Conservation (phyloP, 768 basidiomycete species). For the Asterophora parasitica region DNA sequence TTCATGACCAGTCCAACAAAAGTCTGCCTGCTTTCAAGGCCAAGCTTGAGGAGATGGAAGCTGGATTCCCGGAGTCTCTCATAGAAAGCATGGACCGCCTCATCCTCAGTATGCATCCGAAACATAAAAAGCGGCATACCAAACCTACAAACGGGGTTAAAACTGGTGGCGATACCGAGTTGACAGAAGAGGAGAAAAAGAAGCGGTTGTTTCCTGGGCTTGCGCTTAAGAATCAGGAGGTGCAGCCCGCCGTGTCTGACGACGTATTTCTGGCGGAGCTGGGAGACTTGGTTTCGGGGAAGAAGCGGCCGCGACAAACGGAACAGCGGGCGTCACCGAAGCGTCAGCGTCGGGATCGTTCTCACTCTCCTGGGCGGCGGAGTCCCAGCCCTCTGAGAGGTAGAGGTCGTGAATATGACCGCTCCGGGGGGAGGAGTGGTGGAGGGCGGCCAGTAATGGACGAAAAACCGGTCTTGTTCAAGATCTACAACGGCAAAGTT, state of each 20-base stretch:
- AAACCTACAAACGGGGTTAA: constrained; percentile 35
- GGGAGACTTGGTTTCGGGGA: constrained; percentile 83
- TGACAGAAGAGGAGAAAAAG: constrained; percentile 69
- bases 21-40: constrained; percentile 76
- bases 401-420: constrained; percentile 37
- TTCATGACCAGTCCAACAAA: constrained; percentile 78
- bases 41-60: constrained; percentile 71
- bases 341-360: constrained; percentile 52
- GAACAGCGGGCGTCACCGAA: constrained; percentile 49
- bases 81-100: constrained; percentile 92
- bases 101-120: constrained; percentile 92
- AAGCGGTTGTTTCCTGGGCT: constrained; percentile 89
- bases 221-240: constrained; percentile 72
- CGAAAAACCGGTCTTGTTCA: constrained; percentile 84
- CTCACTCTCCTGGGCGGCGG: constrained; percentile 44
- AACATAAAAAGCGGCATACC: constrained; percentile 76
- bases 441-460: constrained; percentile 48
- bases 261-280: constrained; percentile 86
- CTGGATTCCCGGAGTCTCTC: constrained; percentile 86
- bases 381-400: constrained; percentile 61
- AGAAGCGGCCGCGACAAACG: constrained; percentile 44
- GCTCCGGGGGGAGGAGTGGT: constrained; percentile 29
- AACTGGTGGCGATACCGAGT: constrained; percentile 26
- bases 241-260: constrained; percentile 53
- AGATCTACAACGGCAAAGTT: constrained; percentile 89